A percentile compares a stretch with the other conserved stretches of the same genome.
Conservation (phyloP, 2,329 filamentous ascomycete species). For the Thielaviopsis ethacetica region DNA sequence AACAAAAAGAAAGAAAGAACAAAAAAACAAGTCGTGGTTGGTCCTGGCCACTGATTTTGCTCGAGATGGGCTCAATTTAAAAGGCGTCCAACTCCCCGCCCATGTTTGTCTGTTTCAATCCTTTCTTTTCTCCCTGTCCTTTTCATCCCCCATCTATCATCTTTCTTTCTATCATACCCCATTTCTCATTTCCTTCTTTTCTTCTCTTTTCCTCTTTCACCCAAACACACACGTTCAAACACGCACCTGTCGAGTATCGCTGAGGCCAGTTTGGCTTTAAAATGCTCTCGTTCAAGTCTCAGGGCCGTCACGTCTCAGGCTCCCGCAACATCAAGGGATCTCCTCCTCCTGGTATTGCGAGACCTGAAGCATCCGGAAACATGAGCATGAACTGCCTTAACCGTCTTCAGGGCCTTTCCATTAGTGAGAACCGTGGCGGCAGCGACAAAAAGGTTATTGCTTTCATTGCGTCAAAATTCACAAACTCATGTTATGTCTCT, state of each 20-base stretch:
- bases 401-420: background rate
- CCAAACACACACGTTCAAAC: background rate
- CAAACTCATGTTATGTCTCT: background rate
- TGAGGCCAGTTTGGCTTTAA: background rate
- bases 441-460: background rate
- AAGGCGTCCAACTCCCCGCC: background rate
- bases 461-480: background rate
- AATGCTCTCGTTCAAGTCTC: background rate
- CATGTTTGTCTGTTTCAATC: background rate
- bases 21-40: background rate
- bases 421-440: background rate
- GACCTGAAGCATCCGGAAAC: background rate
- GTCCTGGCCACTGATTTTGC: background rate
- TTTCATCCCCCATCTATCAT: background rate
- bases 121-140: background rate
- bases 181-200: constrained; percentile 8
- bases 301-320: background rate
- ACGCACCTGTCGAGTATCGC: background rate
- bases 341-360: background rate
- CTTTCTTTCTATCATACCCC: constrained; percentile 2
- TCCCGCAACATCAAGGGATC: background rate
- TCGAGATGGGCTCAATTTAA: background rate
- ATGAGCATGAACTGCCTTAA: background rate
- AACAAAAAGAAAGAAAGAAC: background rate
- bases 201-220: constrained; percentile 6